phyloP scores from a whole-genome alignment of 2,329 filamentous ascomycete genomes.

The Karstenula rhodostoma region DNA sequence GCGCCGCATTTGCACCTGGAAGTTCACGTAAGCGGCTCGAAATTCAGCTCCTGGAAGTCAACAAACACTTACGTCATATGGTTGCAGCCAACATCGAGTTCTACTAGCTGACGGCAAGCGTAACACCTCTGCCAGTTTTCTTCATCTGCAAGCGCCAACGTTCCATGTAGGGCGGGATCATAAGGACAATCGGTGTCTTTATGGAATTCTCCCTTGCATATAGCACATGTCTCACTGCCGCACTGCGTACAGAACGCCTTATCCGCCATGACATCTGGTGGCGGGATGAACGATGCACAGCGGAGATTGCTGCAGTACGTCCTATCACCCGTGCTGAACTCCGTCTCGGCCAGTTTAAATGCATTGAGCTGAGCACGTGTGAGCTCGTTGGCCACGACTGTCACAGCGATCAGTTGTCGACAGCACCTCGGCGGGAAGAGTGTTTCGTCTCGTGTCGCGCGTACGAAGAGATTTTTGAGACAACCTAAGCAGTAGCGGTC shows the following conservation, averaged over 20 bases:
- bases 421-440: conserved; percentile 20
- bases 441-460: conserved; percentile 18
- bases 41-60: conserved; percentile 61
- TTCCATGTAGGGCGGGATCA: conserved; percentile 13
- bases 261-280: conserved; percentile 4
- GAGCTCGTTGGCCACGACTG: conserved; percentile 61
- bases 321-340: conserved; percentile 13
- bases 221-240: conserved; percentile 14
- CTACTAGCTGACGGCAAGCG: conserved; percentile 14
- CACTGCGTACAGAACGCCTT: conserved; percentile 14
- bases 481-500: conserved; percentile 24
- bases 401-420: conserved; percentile 8
- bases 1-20: conserved; percentile 61
- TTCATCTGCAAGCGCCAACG: conserved; percentile 5
- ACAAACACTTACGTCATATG: conserved; percentile 23
- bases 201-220: conserved; percentile 22
- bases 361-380: conserved; percentile 8
- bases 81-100: conserved; percentile 19
- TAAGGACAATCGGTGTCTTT: conserved; percentile 17
- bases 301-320: conserved; percentile 19
- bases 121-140: conserved; percentile 21
- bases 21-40: background rate
- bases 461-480: conserved; percentile 25
- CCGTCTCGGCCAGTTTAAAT: conserved; percentile 11
- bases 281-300: conserved; percentile 19